Evolutionary conservation across 371 early-diverging fungal species (phyloP).

Genomic region (Mortierella sp.): DNA sequence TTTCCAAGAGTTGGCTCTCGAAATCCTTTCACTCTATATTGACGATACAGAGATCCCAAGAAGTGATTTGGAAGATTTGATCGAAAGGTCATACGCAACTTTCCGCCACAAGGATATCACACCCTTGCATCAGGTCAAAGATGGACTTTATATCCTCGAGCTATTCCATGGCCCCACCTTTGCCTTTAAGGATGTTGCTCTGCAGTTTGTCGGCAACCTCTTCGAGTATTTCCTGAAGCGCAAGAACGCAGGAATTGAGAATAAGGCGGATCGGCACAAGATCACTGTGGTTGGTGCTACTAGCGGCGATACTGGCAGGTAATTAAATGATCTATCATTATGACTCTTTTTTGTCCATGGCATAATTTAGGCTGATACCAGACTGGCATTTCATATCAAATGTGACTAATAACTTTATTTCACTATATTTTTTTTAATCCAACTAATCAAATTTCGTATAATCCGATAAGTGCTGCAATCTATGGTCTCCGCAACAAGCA

Average conservation of each 20-base stretch:
- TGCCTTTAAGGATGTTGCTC: slow-evolving; percentile 98
- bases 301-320: slow-evolving; percentile 97
- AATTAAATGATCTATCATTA: slow-evolving; percentile 16
- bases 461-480: slow-evolving; percentile 90
- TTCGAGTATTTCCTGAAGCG: slow-evolving; percentile 96
- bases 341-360: slow-evolving; percentile 17
- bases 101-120: slow-evolving; percentile 85
- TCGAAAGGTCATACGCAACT: slow-evolving; percentile 81
- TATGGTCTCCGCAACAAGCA: slow-evolving; percentile 95
- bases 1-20: slow-evolving; percentile 86
- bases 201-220: slow-evolving; percentile 96
- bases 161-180: slow-evolving; percentile 98
- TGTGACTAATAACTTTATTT: slow-evolving; percentile 56
- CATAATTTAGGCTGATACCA: slow-evolving; percentile 4
- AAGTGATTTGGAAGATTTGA: slow-evolving; percentile 74
- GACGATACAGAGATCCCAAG: slow-evolving; percentile 83
- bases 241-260: slow-evolving; percentile 70
- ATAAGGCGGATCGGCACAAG: slow-evolving; percentile 63
- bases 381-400: slow-evolving; percentile 2
- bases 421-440: slow-evolving; percentile 14
- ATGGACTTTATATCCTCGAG: slow-evolving; percentile 85
- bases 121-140: slow-evolving; percentile 81
- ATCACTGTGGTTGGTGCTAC: slow-evolving; percentile 97
- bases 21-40: slow-evolving; percentile 88
- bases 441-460: not conserved